These are phyloP conservation scores for Kluyveromyces dobzhanskii DNA, from an alignment of 805 yeast species.

Conservation along the genomic window DNA sequence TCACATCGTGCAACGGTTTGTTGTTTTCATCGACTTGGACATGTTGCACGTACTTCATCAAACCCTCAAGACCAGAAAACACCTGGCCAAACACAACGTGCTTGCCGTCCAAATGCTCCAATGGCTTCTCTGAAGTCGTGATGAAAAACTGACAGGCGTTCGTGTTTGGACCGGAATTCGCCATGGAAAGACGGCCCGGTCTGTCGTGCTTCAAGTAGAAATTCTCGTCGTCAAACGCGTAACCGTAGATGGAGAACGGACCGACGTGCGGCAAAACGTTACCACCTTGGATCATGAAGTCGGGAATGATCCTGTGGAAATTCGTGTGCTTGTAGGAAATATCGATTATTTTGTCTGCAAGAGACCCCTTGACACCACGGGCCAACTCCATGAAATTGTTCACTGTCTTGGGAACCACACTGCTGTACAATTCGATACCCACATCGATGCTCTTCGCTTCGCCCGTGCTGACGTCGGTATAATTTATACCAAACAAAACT, in stretches of 20 bases:
- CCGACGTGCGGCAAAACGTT: constrained; percentile 73
- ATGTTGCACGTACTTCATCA: constrained; percentile 51
- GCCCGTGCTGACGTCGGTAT: constrained; percentile 13
- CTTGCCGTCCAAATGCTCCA: constrained; percentile 43
- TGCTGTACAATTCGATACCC: constrained; percentile 56
- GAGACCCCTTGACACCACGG: constrained; percentile 31
- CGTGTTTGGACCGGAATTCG: constrained; percentile 59
- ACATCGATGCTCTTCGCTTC: constrained; percentile 25
- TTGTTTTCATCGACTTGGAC: constrained; percentile 37
- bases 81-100: constrained; percentile 81
- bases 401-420: constrained; percentile 55
- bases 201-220: constrained; percentile 56
- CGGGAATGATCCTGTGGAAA: constrained; percentile 67
- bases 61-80: constrained; percentile 49
- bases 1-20: constrained; percentile 38
- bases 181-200: constrained; percentile 64
- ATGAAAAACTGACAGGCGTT: constrained; percentile 68
- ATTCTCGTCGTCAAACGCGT: constrained; percentile 71
- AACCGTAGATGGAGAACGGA: constrained; percentile 74
- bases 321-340: constrained; percentile 47
- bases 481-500: constrained; percentile 21
- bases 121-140: constrained; percentile 36
- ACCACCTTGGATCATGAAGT: constrained; percentile 84
- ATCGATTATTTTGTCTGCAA: constrained; percentile 15
- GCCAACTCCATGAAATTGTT: constrained; percentile 49